Conservation (phyloP, 73 alveolate species). For the Paramecium caudatum region DNA sequence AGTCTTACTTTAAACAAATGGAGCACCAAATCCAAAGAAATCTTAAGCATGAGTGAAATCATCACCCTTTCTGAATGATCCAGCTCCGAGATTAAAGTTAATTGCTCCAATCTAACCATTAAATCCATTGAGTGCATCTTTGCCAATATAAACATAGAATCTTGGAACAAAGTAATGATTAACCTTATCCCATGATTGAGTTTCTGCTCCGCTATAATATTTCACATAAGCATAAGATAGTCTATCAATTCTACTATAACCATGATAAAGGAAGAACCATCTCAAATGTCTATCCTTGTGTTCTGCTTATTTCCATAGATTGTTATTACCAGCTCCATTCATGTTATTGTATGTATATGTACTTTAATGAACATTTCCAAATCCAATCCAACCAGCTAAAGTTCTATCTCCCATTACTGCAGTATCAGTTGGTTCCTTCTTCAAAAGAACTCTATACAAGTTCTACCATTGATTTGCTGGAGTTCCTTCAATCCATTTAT, state of each 20-base stretch:
- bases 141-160: slow-evolving; percentile 53
- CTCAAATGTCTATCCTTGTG: slow-evolving; percentile 42
- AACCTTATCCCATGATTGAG: slow-evolving; percentile 48
- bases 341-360: slow-evolving; percentile 59
- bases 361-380: slow-evolving; percentile 41
- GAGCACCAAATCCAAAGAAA: slow-evolving; percentile 65
- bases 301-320: slow-evolving; percentile 52
- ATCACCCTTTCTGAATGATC: slow-evolving; percentile 56
- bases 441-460: slow-evolving; percentile 26
- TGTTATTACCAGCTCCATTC: slow-evolving; percentile 74
- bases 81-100: slow-evolving; percentile 41
- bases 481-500: slow-evolving; percentile 53
- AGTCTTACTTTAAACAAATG: not conserved
- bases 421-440: slow-evolving; percentile 45
- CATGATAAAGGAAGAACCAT: slow-evolving; percentile 67
- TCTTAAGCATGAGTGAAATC: slow-evolving; percentile 52
- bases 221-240: slow-evolving; percentile 41
- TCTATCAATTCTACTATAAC: slow-evolving; percentile 7
- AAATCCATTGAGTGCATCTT: slow-evolving; percentile 33
- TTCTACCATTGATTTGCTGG: slow-evolving; percentile 56
- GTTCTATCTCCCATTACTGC: slow-evolving; percentile 68
- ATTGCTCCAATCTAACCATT: slow-evolving; percentile 31
- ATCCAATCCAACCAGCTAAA: slow-evolving; percentile 39
- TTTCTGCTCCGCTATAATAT: not conserved
- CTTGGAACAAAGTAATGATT: slow-evolving; percentile 37